Conservation (phyloP, 2,329 filamentous ascomycete genomes). For the Colletotrichum lupini region DNA sequence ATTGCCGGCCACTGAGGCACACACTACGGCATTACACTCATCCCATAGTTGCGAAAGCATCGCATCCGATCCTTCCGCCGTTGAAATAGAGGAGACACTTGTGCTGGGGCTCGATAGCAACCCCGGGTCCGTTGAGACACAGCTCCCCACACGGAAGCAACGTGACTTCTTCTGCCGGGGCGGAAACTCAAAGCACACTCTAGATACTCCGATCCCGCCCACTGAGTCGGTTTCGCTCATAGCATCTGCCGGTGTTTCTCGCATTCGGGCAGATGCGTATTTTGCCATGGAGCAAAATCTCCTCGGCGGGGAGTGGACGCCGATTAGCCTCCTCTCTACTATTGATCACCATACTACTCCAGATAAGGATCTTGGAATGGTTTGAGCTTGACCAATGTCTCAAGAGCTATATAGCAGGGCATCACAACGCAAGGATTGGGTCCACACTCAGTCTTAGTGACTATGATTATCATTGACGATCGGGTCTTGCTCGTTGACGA, state of each 20-base stretch:
- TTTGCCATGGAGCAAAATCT: slow-evolving; percentile 44
- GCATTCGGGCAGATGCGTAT: slow-evolving; percentile 46
- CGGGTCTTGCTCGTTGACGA: not conserved
- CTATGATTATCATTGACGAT: slow-evolving; percentile 13
- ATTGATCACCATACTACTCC: slow-evolving; percentile 44
- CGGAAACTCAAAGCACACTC: not conserved
- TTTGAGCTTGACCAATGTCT: not conserved
- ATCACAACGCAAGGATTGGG: not conserved
- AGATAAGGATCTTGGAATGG: slow-evolving; percentile 47
- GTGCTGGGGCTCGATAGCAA: no score
- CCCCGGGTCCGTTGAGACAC: not conserved
- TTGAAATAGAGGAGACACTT: not conserved
- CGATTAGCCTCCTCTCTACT: slow-evolving; percentile 49
- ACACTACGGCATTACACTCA: not conserved
- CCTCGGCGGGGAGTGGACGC: slow-evolving; percentile 42
- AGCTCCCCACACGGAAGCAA: not conserved
- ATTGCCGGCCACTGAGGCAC: not conserved
- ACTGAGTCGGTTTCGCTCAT: no score
- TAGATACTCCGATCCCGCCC: not conserved
- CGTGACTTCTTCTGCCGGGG: no score
- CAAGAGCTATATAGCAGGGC: not conserved
- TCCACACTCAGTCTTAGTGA: not conserved
- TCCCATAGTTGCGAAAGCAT: not conserved
- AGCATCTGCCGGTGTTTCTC: slow-evolving; percentile 33
- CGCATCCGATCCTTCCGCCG: not conserved